Conservation (phyloP, 345 rosid species). For the Populus nigra region DNA sequence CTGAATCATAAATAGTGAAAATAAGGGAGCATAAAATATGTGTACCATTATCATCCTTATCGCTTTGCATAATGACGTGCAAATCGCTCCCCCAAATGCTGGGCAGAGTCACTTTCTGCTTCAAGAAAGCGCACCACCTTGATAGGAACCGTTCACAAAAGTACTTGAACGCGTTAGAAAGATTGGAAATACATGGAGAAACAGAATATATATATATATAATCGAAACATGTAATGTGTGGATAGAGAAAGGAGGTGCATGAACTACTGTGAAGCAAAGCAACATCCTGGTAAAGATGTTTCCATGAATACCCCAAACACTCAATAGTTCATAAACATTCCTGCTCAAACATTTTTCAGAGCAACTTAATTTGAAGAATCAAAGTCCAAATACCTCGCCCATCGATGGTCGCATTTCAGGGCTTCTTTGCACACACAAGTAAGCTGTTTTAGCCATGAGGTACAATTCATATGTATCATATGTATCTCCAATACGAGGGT, state of each 20-base stretch:
- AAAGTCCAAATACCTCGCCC: slow-evolving; percentile 40
- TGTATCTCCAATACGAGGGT: slow-evolving; percentile 41
- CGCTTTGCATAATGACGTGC: slow-evolving; percentile 13
- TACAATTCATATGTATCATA: slow-evolving; percentile 41
- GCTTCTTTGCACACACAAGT: slow-evolving; percentile 38
- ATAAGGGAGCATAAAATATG: no score
- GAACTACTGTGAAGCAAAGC: no score
- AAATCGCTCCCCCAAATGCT: slow-evolving; percentile 19
- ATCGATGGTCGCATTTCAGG: slow-evolving; percentile 59
- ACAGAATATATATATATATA: no score
- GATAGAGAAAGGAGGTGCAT: no score
- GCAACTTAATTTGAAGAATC: neutral
- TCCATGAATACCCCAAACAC: no score
- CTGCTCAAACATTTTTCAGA: no score
- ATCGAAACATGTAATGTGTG: no score
- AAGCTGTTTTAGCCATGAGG: slow-evolving; percentile 47
- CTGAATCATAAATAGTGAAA: no score
- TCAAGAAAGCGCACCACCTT: slow-evolving; percentile 57
- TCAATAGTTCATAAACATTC: no score
- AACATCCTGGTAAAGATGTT: no score
- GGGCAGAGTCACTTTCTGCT: slow-evolving; percentile 35
- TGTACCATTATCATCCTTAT: slow-evolving; percentile 4
- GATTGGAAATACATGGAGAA: neutral
- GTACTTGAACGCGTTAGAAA: neutral
- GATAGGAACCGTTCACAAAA: neutral